These are phyloP conservation scores for Kodamaea sagamina DNA, from an alignment of 805 yeast species.

Conservation along the genomic window DNA sequence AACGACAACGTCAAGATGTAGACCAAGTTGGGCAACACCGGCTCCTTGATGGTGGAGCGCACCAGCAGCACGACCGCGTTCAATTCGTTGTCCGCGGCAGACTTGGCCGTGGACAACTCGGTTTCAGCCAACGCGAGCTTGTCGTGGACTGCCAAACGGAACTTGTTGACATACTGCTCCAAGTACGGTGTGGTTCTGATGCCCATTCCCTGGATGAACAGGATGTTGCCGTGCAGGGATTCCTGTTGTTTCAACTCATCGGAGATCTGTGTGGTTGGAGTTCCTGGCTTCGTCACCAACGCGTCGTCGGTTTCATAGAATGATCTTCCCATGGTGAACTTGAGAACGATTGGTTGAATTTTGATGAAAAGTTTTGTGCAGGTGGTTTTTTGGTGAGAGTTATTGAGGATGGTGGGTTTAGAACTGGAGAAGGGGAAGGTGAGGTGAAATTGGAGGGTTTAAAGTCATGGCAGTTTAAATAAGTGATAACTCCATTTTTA, in stretches of 20 bases:
- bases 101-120: constrained; percentile 46
- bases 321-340: constrained; percentile 29
- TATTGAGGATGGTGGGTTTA: background rate
- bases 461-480: no score
- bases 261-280: constrained; percentile 38
- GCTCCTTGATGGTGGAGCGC: constrained; percentile 46
- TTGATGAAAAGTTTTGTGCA: background rate
- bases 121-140: constrained; percentile 41
- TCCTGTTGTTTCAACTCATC: constrained; percentile 40
- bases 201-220: constrained; percentile 55
- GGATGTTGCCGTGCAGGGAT: constrained; percentile 39
- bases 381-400: background rate
- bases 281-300: constrained; percentile 50
- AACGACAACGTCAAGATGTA: constrained; percentile 57
- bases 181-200: constrained; percentile 50
- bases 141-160: constrained; percentile 41
- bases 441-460: no score
- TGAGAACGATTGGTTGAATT: constrained; percentile 9
- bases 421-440: no score
- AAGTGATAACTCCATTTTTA: no score
- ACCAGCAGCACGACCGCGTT: constrained; percentile 31
- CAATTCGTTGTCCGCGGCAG: constrained; percentile 50
- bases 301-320: constrained; percentile 55
- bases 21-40: constrained; percentile 55
- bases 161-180: constrained; percentile 43